Percentiles rank a stretch among this genome's conserved stretches.
These are phyloP conservation scores for Grosmannia serpens DNA, from an alignment of 2,329 filamentous ascomycete genomes.

Conservation along the genomic window DNA sequence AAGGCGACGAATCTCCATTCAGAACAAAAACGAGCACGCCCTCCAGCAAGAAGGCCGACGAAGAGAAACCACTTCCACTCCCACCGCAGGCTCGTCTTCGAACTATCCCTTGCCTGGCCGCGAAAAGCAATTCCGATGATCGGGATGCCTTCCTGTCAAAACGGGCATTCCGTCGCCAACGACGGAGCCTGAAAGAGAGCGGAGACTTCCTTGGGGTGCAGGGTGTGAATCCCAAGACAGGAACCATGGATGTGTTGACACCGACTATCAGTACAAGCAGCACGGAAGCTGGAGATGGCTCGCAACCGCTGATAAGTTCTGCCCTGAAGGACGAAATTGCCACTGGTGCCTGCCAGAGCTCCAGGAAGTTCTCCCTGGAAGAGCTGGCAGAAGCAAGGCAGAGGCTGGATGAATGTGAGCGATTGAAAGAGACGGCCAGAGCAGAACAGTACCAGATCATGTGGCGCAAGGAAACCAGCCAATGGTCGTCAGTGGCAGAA, in stretches of 20 bases:
- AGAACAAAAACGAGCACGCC: not conserved
- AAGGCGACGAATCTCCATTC: not conserved
- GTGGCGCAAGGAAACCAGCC: constrained; percentile 33
- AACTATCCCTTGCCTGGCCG: not conserved
- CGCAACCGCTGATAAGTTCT: constrained; percentile 18
- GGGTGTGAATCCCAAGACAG: constrained; percentile 45
- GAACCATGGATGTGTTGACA: constrained; percentile 38
- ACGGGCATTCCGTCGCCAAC: constrained; percentile 24
- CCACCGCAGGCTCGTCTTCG: not conserved
- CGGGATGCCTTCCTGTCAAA: constrained; percentile 20
- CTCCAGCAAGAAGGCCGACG: not conserved
- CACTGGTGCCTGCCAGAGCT: constrained; percentile 23
- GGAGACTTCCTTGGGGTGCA: constrained; percentile 49
- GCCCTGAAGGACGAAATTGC: constrained; percentile 22
- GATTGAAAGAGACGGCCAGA: constrained; percentile 26
- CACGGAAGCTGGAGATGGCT: constrained; percentile 10
- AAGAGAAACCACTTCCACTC: not conserved
- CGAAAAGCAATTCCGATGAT: constrained; percentile 2
- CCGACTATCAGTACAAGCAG: constrained; percentile 35
- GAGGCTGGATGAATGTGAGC: constrained; percentile 31
- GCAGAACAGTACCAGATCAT: constrained; percentile 22
- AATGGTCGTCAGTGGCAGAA: constrained; percentile 41
- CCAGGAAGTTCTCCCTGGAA: constrained; percentile 33
- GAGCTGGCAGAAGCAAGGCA: constrained; percentile 16
- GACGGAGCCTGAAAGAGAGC: constrained; percentile 37